phyloP scores from a whole-genome alignment of 2,329 filamentous ascomycete species.

The Parascedosporium putredinis region DNA sequence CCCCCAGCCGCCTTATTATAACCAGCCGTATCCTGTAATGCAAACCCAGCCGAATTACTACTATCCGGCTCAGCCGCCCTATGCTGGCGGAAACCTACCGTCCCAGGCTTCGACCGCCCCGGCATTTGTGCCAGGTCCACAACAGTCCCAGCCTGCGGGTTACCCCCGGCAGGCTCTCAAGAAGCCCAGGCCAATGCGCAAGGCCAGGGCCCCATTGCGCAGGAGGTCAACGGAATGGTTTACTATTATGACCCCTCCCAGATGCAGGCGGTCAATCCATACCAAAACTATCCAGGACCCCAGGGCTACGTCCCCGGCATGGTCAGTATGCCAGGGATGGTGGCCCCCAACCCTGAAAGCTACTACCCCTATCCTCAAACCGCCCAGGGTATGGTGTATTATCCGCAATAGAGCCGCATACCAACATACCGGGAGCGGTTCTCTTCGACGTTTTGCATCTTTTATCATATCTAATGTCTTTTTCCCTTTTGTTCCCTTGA shows the following conservation, averaged over 20 bases:
- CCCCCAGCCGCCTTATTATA: conserved; percentile 56
- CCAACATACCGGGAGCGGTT: conserved; percentile 9
- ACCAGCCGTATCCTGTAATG: conserved; percentile 38
- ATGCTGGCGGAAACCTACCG: conserved; percentile 18
- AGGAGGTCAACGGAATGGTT: conserved; percentile 91
- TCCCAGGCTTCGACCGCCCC: conserved; percentile 33
- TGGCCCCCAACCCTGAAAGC: conserved; percentile 55
- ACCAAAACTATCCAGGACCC: conserved; percentile 35
- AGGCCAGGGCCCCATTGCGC: conserved; percentile 50
- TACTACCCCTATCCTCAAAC: conserved; percentile 58
- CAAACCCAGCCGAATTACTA: conserved; percentile 47
- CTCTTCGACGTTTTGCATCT: neutral
- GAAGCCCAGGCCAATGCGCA: conserved; percentile 17
- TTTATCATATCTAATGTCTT: conserved; percentile 11
- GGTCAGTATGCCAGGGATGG: conserved; percentile 69
- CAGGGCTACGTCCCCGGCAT: conserved; percentile 46
- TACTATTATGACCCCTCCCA: conserved; percentile 87
- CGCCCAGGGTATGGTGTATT: conserved; percentile 48
- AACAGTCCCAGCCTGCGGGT: conserved; percentile 18
- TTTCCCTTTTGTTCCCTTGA: neutral
- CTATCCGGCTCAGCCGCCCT: conserved; percentile 18
- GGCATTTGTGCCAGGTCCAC: conserved; percentile 44
- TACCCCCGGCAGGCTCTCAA: conserved; percentile 2
- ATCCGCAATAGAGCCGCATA: conserved; percentile 39
- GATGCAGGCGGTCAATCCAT: conserved; percentile 42